Conservation (phyloP, 768 basidiomycete genomes). For the Hebeloma cylindrosporum region DNA sequence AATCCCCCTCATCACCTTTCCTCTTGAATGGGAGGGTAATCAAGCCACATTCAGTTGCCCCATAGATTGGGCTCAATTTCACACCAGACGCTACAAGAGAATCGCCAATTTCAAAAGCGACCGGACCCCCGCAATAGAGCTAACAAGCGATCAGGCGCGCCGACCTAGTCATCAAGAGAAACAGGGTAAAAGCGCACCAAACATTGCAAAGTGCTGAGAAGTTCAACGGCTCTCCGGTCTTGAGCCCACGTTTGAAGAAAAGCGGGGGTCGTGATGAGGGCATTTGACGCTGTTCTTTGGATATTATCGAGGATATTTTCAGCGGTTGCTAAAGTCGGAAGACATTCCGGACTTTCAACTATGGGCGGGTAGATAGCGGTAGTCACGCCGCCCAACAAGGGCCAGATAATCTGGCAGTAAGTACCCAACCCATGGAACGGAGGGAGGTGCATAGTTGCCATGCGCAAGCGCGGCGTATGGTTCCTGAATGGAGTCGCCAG, state of each 20-base stretch:
- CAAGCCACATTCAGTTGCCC: constrained; percentile 36
- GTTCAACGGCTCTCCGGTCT: constrained; percentile 22
- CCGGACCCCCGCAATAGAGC: constrained; percentile 35
- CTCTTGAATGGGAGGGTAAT: constrained; percentile 15
- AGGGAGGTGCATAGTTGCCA: constrained; percentile 34
- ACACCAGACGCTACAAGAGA: constrained; percentile 33
- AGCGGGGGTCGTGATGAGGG: constrained; percentile 36
- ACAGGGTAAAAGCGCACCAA: constrained; percentile 17
- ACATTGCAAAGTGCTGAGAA: constrained; percentile 22
- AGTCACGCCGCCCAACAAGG: constrained; percentile 26
- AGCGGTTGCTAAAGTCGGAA: constrained; percentile 35
- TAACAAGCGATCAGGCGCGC: constrained; percentile 12
- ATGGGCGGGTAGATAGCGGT: constrained; percentile 35
- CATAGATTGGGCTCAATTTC: constrained; percentile 31
- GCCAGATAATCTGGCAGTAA: constrained; percentile 28
- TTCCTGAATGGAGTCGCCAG: constrained; percentile 10
- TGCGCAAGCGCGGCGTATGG: constrained; percentile 19
- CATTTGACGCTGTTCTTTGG: constrained; percentile 24
- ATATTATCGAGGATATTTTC: constrained; percentile 34
- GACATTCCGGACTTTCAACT: constrained; percentile 13
- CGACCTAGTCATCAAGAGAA: background rate
- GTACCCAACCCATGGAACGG: constrained; percentile 40
- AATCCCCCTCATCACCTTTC: constrained; percentile 22
- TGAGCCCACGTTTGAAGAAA: constrained; percentile 41
- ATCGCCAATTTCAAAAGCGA: constrained; percentile 36